Conservation (phyloP, 2,329 filamentous ascomycete genomes). For the Aspergillus sp. region DNA sequence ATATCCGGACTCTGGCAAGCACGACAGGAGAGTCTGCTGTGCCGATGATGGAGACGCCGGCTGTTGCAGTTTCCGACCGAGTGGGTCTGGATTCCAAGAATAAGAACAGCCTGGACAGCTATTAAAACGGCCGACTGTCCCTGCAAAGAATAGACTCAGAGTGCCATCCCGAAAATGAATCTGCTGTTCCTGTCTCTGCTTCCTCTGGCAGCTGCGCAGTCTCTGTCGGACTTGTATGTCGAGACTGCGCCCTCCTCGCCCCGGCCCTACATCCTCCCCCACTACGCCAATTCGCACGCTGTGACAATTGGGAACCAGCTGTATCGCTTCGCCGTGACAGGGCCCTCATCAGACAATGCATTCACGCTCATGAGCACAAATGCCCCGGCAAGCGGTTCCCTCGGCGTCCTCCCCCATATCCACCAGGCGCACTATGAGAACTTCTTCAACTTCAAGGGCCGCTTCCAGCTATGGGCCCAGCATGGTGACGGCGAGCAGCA, state of each 20-base stretch:
- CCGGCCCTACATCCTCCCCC: constrained; percentile 38
- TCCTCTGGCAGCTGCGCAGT: background rate
- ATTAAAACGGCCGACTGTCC: no score
- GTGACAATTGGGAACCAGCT: constrained; percentile 38
- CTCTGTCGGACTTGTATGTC: constrained; percentile 20
- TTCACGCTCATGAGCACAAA: constrained; percentile 49
- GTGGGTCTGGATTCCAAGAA: no score
- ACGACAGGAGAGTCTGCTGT: no score
- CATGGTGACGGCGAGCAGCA: constrained; percentile 33
- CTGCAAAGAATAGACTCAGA: no score
- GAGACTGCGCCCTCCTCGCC: constrained; percentile 32
- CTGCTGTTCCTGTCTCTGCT: background rate
- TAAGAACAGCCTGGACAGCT: no score
- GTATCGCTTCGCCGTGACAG: constrained; percentile 47
- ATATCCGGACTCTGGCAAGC: no score
- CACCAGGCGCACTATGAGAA: constrained; percentile 49
- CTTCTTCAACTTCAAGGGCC: constrained; percentile 48
- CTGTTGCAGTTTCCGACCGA: no score
- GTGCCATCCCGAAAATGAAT: background rate
- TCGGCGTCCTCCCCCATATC: constrained; percentile 47
- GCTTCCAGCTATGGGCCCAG: constrained; percentile 48
- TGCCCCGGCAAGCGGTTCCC: constrained; percentile 33
- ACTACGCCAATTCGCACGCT: constrained; percentile 33
- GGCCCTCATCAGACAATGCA: constrained; percentile 45
- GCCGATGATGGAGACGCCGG: no score